These are phyloP conservation scores for Eutreptiella sp. DNA, from an alignment of 208 protist genomes.

Conservation along the genomic window DNA sequence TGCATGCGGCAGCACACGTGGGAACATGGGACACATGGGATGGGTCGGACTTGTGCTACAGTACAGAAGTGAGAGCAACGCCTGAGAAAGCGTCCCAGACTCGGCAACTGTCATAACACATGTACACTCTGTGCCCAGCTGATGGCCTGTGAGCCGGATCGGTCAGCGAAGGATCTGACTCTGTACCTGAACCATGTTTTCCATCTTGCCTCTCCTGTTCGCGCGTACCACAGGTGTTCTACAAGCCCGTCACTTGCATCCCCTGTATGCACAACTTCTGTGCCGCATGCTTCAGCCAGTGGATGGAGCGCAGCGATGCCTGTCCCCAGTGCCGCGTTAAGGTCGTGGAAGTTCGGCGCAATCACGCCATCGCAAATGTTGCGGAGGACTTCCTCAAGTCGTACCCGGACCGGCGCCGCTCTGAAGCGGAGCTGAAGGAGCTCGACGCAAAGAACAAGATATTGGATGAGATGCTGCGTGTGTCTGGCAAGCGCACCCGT, in stretches of 20 bases:
- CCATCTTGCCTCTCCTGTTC: too few species aligned
- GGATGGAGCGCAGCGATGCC: slow-evolving; percentile 42
- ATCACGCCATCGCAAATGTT: slow-evolving; percentile 62
- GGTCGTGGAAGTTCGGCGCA: slow-evolving; percentile 57
- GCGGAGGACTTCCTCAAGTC: slow-evolving; percentile 55
- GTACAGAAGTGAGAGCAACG: too few species aligned
- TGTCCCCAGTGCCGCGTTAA: slow-evolving; percentile 59
- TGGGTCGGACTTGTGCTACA: too few species aligned
- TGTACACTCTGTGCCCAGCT: too few species aligned
- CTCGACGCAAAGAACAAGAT: slow-evolving; percentile 53
- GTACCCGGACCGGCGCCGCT: slow-evolving; percentile 40
- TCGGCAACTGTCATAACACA: too few species aligned
- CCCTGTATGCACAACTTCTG: slow-evolving; percentile 82
- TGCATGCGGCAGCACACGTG: too few species aligned
- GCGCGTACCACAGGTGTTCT: too few species aligned
- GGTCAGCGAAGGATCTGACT: too few species aligned
- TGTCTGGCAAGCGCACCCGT: not conserved
- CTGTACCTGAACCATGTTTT: too few species aligned
- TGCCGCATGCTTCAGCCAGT: slow-evolving; percentile 61
- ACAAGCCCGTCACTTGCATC: slow-evolving; percentile 60
- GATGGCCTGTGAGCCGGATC: too few species aligned
- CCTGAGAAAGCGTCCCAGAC: too few species aligned
- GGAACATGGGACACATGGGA: too few species aligned
- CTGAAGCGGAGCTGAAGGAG: slow-evolving; percentile 40
- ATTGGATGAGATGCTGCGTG: not conserved